Base-by-base conservation (phyloP, 2,329 filamentous ascomycete species). In the Chalara sp. region DNA sequence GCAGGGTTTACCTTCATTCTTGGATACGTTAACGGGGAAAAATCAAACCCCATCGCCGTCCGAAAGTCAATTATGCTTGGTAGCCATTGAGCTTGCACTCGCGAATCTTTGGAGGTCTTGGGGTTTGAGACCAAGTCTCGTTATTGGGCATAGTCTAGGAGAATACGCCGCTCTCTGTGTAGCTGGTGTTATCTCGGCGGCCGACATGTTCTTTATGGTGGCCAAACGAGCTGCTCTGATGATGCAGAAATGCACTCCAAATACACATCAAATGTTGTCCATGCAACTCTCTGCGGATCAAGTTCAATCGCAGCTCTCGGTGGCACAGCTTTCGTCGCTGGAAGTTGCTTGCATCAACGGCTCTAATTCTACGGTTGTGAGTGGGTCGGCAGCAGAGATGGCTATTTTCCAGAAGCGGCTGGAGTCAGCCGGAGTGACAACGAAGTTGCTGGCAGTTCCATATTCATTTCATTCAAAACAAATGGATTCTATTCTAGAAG, bases 151-250 rank as follows among this genome's bases (percentile, higher is more conserved):
- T 66, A 87, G 83, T 58, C 70, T 89, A 29, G 85, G 85, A 48
- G 84, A 89, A 65, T 88, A 87, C 59, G 83, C 85, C 33, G 85
- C 85, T 33, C 76, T 89, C 10, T 76, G 86, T 59, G 75, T 81
- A 30, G 83, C 85, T 10, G 85, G 83, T 47, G 84, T 88, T n/a
- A 71, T 88, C 31, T 86, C 83, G n/a, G 80, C 79, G 31, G 80
- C 79, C 58, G 84, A 89, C 63, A 79, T 84, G 63, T 76, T 91
- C 47, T 84, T 82, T 56, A 73, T 90, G 1, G 84, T 89, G 10
- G 86, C 86, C 41, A 66, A 72, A 49, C 78, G 87, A 55, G 85
- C 85, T 12, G 70, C 78, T 62, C 71, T 88, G 12, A 72, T 89
- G 3, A 76, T 82, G 45, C 70, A 79, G 47, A 76, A 79, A 55